Base-by-base conservation (phyloP, 805 yeast genomes). In the Yarrowia keelungensis region DNA sequence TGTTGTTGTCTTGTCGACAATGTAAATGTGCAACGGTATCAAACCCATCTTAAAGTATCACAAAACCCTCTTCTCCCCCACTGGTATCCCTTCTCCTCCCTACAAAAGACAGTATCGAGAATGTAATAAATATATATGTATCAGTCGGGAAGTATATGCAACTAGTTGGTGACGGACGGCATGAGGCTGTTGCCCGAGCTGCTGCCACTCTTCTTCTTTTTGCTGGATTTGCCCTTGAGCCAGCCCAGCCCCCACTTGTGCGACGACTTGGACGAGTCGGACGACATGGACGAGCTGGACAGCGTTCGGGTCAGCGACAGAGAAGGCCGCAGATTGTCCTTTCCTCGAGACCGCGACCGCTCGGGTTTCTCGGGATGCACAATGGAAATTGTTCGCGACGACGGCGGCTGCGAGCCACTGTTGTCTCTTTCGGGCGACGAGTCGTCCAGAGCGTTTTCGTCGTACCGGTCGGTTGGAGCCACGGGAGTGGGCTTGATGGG, bases 311-410 rank as follows among this genome's bases (percentile, higher is more conserved):
- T 62, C 12, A 62, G 67, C 46, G 67, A 62, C 43, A 62, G 12
- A 8, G 67, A 39, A 3, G 67, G 67, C 12, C 67, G 45, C 32
- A 62, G 26, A 38, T 19, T 39, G 46, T 62, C 67, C 54, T 62
- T 47, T 2, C 56, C 56, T 22, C 67, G 56, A 39, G 54, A 62
- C n/a, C 56, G 19, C 12, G 65, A 59, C 26, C 67, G 54, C 46
- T 47, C 67, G 14, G 67, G 67, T 11, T 62, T 62, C 26, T 62
- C 67, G 2, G 67, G 67, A 49, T 62, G 67, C 39, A 62, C 67
- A 47, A 62, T 62, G 22, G 67, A 62, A 8, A 62, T 62, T 11
- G 67, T 47, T 62, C 56, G 67, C 4, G 51, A 32, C 10, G 67
- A 16, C 8, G 67, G 67, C 4, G 67, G 67, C 26, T 41, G 67